Evolutionary conservation across 169 alveolate species (phyloP).

Genomic region (Eimeria sp.): DNA sequence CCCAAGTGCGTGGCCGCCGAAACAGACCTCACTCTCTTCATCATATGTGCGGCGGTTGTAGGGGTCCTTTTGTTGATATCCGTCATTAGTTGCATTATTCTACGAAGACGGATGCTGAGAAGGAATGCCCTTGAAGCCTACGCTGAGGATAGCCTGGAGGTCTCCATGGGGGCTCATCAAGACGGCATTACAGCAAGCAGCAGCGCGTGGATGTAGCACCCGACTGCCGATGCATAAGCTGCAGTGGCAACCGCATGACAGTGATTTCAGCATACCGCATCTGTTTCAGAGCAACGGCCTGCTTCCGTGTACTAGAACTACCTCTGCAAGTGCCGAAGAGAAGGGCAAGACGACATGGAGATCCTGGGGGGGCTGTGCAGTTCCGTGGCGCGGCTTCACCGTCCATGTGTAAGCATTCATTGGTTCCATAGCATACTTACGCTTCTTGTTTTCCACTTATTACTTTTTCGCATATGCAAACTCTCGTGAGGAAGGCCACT

Average conservation of each 20-base stretch:
- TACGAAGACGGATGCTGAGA: slow-evolving; percentile 18
- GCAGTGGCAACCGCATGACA: neutral
- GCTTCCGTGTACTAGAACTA: neutral
- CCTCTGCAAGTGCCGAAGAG: neutral
- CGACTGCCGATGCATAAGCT: neutral
- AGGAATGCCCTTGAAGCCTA: slow-evolving; percentile 33
- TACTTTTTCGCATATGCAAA: neutral
- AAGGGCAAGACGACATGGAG: neutral
- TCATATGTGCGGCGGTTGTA: slow-evolving; percentile 25
- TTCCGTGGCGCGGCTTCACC: neutral
- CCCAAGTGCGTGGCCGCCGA: slow-evolving; percentile 42
- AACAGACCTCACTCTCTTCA: neutral
- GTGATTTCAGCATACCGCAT: neutral
- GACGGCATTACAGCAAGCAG: slow-evolving; percentile 9
- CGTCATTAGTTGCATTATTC: slow-evolving; percentile 5
- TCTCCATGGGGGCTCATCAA: slow-evolving; percentile 50
- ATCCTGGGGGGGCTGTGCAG: neutral
- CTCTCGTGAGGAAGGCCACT: neutral
- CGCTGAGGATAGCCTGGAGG: slow-evolving; percentile 9
- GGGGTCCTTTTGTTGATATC: neutral
- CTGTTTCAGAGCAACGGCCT: neutral
- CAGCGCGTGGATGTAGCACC: slow-evolving; percentile 56
- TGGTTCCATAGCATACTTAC: neutral
- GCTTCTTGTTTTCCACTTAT: neutral
- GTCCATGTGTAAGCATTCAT: neutral